Evolutionary conservation across 495 filamentous ascomycete genomes (phyloP).

Genomic region (Xeromyces bisporus): DNA sequence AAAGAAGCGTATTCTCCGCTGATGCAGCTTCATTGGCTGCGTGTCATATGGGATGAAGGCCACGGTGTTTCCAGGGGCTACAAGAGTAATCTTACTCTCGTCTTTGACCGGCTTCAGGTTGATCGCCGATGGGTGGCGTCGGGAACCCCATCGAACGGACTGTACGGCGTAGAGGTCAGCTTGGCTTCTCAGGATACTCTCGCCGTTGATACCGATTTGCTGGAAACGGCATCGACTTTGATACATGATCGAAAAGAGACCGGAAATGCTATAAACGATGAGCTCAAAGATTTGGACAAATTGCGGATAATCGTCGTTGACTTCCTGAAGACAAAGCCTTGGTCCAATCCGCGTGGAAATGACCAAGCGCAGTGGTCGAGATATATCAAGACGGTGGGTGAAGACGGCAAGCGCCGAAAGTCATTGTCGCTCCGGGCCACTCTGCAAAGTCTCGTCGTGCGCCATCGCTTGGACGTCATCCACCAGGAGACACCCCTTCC

Average conservation of each 20-base stretch:
- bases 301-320: conserved; percentile 51
- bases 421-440: conserved; percentile 48
- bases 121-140: conserved; percentile 79
- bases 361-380: conserved; percentile 48
- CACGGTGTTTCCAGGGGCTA: conserved; percentile 54
- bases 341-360: conserved; percentile 38
- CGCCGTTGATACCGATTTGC: conserved; percentile 19
- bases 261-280: conserved; percentile 27
- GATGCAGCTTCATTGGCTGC: conserved; percentile 58
- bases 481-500: conserved; percentile 48
- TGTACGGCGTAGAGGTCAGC: conserved; percentile 58
- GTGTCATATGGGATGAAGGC: conserved; percentile 84
- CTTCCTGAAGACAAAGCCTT: conserved; percentile 63
- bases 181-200: conserved; percentile 32
- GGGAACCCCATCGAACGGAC: conserved; percentile 69
- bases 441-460: conserved; percentile 62
- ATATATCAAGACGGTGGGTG: conserved; percentile 52
- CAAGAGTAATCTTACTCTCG: conserved; percentile 46
- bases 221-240: conserved; percentile 15
- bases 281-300: conserved; percentile 56
- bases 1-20: conserved; percentile 37
- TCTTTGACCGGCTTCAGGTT: conserved; percentile 49
- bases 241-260: conserved; percentile 23
- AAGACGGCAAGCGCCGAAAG: conserved; percentile 36
- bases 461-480: conserved; percentile 57